Evolutionary conservation across 768 basidiomycete genomes (phyloP), one percentile per base, ranked within the genome.

Genomic region (Tylopilus subfusipes): DNA sequence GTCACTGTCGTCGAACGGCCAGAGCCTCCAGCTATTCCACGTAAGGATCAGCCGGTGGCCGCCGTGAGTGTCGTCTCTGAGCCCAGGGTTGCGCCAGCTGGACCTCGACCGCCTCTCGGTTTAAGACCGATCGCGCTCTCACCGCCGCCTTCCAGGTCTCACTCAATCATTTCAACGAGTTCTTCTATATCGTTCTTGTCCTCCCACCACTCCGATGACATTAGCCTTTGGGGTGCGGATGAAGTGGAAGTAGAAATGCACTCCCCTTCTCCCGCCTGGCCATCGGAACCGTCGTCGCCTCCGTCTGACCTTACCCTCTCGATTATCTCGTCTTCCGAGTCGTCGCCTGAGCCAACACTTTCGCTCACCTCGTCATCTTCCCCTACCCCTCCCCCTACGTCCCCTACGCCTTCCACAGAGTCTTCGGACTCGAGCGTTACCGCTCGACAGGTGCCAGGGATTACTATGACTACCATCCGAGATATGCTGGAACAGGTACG

Each of bases 141-240:
- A 3, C 79, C 81, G 4, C 82, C 82, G 4, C 72, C 76, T 16
- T 34, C 58, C 13, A 68, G 75, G 16, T 68, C 75, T 13, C 67
- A 73, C 4, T 78, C 82, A 3, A 71, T 75, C 5, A 72, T 68
- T 33, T 75, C 76, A 6, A 45, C 67, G 39, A 64, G 55, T 16
- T 74, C 73, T 12, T 62, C 58, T 7, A 58, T 64, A 52, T 82
- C 80, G 0, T 82, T 76, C 63, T 59, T 82, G 46, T 80, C 79
- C 4, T 82, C 80, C 18, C 86, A 88, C 56, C 85, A 91, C 57
- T 92, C 90, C 0, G 90, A 93, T 52, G 89, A 89, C 58, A 72
- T 75, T 33, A 71, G 73, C 73, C 55, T 76, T 67, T 64, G 78
- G 74, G 75, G 65, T 54, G 62, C 63, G n/a, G 75, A 74, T 54